Base-by-base conservation (phyloP, 2,329 filamentous ascomycete species). In the Aspergillus sp. region DNA sequence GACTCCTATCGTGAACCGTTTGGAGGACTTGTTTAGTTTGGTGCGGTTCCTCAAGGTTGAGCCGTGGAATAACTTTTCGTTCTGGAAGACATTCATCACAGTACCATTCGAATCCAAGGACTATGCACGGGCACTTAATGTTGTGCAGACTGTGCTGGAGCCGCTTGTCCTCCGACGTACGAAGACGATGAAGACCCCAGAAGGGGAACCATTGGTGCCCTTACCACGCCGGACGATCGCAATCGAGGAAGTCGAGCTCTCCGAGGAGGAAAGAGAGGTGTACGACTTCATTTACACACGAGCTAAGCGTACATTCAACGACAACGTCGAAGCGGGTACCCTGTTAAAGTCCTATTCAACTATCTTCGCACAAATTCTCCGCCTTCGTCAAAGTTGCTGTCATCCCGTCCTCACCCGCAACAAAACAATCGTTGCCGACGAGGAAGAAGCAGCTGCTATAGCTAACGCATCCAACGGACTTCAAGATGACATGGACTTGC, bases 61-160 rank as follows among this genome's bases (percentile, higher is more conserved):
- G 64, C 93, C 93, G 0, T 98, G 93, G 93, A 93, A 86, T 61
- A 97, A 97, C 66, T 98, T 98, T 67, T 95, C 90, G 0, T 98
- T 95, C 71, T 98, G 93, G 93, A 90, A 90, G 64, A 97, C 93
- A 0, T 98, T 98, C 65, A 97, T 98, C 62, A 98, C 93, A 0
- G 85, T 95, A 1, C 93, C 93, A 0, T 98, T 98, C 55, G 93
- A 98, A 66, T 91, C 89, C 0, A 93, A 93, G 56, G 87, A 98
- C 53, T 96, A 95, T 63, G 82, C 96, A 57, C 84, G 90, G 4
- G 93, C 93, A 0, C 76, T 98, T 6, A 93, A 97, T 63, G 93
- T 98, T 2, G 93, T 98, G 1, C 93, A 98, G 65, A 98, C 91
- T 0, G 91, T 98, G 0, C 73, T 98, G 4, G 93, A 98, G 63